Base-by-base conservation (phyloP, 179 eudicot genomes). In the Silene vulgaris region DNA sequence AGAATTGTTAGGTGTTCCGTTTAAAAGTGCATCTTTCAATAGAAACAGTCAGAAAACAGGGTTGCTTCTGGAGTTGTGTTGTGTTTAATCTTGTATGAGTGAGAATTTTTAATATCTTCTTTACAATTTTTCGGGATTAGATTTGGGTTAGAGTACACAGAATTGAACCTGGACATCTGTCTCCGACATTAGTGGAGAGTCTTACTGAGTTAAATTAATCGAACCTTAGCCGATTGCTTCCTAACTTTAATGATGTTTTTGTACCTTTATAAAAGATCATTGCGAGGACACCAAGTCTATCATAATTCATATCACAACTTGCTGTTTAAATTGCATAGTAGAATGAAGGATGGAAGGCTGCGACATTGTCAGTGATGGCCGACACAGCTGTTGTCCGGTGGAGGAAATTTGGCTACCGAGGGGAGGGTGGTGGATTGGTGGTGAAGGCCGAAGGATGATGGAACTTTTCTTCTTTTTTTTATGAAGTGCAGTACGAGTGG, bases 51-150 rank as follows among this genome's bases (percentile, higher is more conserved):
- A 23, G 32, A 40, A 68, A 12, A n/a, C 14, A 68, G 21, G 54
- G 40, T 68, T 40, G 54, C 28, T 37, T 4, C 28, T 11, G 59
- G 59, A 69, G 9, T 19, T 4, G 32, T 43, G 9, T 19, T 4
- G 57, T 69, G n/a, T 69, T 21, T 20, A 40, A 43, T 52, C 59
- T 69, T 43, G 73, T 69, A 69, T 45, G 57, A 45, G 59, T 69
- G 28, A 9, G 29, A 43, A 13, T 43, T 43, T 20, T 68, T 19
- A 6, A 35, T 14, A 11, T 65, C 5, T 13, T 26, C 16, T 30
- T 65, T 65, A 4, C 1, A n/a, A 56, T 56, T 56, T n/a, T 8
- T 56, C 20, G 7, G 60, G 7, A 56, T 16, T 5, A 0, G 20
- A 56, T 14, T 56, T n/a, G 19, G 60, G 60, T n/a, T 56, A 4